Base-by-base conservation (phyloP, 108 stramenopile species). In the Skeletonema costatum region DNA sequence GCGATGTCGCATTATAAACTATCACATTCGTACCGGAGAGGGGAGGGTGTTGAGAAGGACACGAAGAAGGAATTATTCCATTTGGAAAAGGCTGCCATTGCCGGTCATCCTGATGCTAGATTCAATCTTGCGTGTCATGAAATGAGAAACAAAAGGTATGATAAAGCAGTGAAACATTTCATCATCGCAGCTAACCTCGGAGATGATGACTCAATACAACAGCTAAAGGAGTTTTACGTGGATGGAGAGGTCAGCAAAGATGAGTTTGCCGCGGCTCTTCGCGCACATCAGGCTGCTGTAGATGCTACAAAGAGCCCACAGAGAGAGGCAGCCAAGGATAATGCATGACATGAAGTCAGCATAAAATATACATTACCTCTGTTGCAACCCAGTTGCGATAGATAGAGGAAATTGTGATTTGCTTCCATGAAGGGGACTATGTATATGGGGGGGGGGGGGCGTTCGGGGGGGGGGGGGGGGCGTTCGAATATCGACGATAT, bases 181-280 rank as follows among this genome's bases (percentile, higher is more conserved):
- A 33, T 61, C 60, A 61, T 61, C n/a, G 60, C 60, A 8, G 60
- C 61, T n/a, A 62, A 32, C 4, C 32, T 61, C 9, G 60, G 60
- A 32, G 3, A 16, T 16, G 32, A 61, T 19, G 16, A 12, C n/a
- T 16, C 60, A 12, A 12, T 61, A 33, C 3, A 17, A 19, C 12
- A 19, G n/a, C 63, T 64, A 2, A 64, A 41, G 63, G 3, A 2
- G 2, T 17, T 3, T 17, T 25, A 62, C 21, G 13, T 4, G 19
- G 25, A 41, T 38, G 32, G 63, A 19, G 3, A 17, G 0, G 63
- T 33, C 2, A 38, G 63, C 33, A 64, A 64, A 29, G 63, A 64
- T 0, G 63, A 64, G 10, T 17, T 35, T 33, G 63, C 17, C 6
- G 1, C 31, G 2, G 32, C 63, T 41, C 33, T 64, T 5, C 63